These are phyloP conservation scores for Suillus brevipes DNA, from an alignment of 768 basidiomycete species.

Conservation along the genomic window DNA sequence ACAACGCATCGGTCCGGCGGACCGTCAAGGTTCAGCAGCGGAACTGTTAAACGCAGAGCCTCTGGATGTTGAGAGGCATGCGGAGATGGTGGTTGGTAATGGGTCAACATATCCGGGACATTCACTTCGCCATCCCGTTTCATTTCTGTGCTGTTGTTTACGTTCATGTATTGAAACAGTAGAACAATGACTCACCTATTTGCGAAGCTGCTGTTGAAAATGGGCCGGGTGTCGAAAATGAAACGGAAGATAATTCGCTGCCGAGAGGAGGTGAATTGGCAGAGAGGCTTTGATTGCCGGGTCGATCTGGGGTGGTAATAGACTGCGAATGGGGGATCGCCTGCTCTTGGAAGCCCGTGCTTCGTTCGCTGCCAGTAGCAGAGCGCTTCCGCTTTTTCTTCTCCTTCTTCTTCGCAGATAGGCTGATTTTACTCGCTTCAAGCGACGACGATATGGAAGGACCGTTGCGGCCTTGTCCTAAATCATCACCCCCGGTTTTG, in stretches of 20 bases:
- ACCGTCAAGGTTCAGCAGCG: constrained; percentile 58
- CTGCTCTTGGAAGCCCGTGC: neutral
- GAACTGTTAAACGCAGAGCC: constrained; percentile 32
- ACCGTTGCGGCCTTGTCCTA: neutral
- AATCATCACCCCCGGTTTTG: neutral
- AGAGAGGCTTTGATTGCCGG: neutral
- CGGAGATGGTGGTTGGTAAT: neutral
- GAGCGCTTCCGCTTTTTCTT: neutral
- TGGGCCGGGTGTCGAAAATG: constrained; percentile 3
- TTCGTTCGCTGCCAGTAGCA: neutral
- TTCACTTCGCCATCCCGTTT: constrained; percentile 4
- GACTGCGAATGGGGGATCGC: neutral
- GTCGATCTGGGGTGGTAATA: neutral
- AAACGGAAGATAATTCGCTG: neutral
- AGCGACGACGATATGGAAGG: neutral
- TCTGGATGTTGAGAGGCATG: constrained; percentile 18
- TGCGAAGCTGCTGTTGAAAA: neutral
- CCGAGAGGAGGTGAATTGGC: neutral
- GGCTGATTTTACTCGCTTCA: neutral
- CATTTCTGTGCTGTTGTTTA: neutral
- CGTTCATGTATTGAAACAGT: neutral
- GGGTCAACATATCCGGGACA: neutral
- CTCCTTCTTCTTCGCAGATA: neutral
- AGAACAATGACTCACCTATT: neutral
- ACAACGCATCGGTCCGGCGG: constrained; percentile 35